Percentiles rank a stretch among this genome's conserved stretches.
Evolutionary conservation across 2,329 filamentous ascomycete genomes (phyloP).

Genomic region (Aciculosporium take): DNA sequence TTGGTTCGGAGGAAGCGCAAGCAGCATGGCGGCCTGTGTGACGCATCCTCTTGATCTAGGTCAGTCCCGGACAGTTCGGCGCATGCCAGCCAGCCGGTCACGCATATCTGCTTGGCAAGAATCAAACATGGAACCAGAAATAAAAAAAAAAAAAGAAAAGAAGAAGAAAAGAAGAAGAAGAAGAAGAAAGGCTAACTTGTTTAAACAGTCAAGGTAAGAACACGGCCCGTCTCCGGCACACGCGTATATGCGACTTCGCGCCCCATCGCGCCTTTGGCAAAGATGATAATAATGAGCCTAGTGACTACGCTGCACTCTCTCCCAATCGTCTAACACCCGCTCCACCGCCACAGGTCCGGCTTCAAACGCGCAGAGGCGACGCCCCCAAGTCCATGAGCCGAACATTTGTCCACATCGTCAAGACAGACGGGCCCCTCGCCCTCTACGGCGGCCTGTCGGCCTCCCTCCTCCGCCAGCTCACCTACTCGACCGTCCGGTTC

Average conservation of each 20-base stretch:
- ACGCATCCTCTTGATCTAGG: slow-evolving; percentile 89
- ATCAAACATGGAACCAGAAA: no score
- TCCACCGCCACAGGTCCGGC: slow-evolving; percentile 48
- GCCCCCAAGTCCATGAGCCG: slow-evolving; percentile 69
- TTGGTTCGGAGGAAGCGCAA: slow-evolving; percentile 95
- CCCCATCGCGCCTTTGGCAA: not conserved
- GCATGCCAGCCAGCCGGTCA: not conserved
- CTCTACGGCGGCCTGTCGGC: slow-evolving; percentile 88
- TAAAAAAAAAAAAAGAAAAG: not conserved
- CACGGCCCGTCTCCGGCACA: not conserved
- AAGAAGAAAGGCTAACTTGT: not conserved
- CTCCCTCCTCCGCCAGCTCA: slow-evolving; percentile 82
- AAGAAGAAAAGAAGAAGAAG: not conserved
- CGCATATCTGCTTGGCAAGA: no score
- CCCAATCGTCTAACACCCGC: not conserved
- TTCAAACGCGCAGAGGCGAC: slow-evolving; percentile 69
- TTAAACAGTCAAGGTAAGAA: slow-evolving; percentile 8
- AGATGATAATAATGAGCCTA: not conserved
- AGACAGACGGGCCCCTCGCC: slow-evolving; percentile 59
- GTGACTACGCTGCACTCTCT: not conserved
- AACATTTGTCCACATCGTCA: slow-evolving; percentile 72
- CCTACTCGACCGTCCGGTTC: slow-evolving; percentile 93
- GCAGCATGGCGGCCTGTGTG: slow-evolving; percentile 77
- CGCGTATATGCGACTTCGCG: not conserved
- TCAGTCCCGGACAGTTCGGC: slow-evolving; percentile 30